Conservation (phyloP, 768 basidiomycete genomes). For the Tricholomella constricta region DNA sequence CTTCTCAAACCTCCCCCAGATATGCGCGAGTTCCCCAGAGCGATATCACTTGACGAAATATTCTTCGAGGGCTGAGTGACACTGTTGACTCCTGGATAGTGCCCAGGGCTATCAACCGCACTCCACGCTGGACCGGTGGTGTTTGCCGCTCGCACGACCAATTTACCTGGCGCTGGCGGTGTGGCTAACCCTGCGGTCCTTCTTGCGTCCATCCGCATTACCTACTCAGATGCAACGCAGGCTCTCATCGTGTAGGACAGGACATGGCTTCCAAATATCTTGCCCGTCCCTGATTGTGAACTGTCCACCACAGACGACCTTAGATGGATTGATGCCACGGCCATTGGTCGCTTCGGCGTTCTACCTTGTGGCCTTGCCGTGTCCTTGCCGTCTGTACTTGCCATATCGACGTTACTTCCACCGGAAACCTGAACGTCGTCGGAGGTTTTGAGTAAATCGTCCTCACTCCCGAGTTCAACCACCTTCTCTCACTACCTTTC, state of each 20-base stretch:
- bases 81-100: constrained; percentile 3
- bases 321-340: constrained; percentile 7
- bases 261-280: constrained; percentile 6
- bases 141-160: constrained; percentile 14
- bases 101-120: constrained; percentile 15
- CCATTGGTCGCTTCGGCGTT: constrained; percentile 7
- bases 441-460: not conserved
- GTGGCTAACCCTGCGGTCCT: constrained; percentile 13
- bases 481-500: not conserved
- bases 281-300: constrained; percentile 9
- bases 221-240: constrained; percentile 14
- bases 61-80: constrained; percentile 1
- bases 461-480: not conserved
- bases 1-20: constrained; percentile 49
- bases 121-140: constrained; percentile 13
- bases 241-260: constrained; percentile 4
- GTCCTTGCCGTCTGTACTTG: constrained; percentile 8
- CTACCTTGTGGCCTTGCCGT: constrained; percentile 9
- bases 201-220: constrained; percentile 15
- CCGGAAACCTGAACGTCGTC: too few relatives aligned
- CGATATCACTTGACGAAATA: constrained; percentile 32
- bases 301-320: constrained; percentile 13
- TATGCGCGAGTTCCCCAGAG: constrained; percentile 74
- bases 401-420: constrained; percentile 5
- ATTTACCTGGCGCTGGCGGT: not conserved